Evolutionary conservation across 306 rosid genomes (phyloP).

Genomic region (Arachis hypogaea): DNA sequence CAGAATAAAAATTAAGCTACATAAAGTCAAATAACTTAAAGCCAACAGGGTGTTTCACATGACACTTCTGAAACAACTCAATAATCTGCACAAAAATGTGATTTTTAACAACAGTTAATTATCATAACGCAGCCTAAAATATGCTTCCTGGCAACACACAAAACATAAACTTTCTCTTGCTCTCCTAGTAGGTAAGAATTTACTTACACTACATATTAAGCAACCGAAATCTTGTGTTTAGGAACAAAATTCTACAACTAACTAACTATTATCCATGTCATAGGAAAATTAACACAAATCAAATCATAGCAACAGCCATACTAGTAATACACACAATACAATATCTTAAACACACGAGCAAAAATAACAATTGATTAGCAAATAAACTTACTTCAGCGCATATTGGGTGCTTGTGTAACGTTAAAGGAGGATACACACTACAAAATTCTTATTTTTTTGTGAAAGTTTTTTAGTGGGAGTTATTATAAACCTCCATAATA

Average conservation of each 20-base stretch:
- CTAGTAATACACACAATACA: not conserved
- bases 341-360: not conserved
- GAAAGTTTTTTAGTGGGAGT: too few species aligned
- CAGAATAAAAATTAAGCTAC: constrained; percentile 5
- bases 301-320: not conserved
- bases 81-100: constrained; percentile 54
- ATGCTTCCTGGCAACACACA: not conserved
- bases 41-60: constrained; percentile 69
- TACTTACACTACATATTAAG: not conserved
- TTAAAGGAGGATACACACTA: constrained; percentile 86
- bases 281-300: not conserved
- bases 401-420: constrained; percentile 94
- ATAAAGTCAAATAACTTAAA: not conserved
- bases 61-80: constrained; percentile 85
- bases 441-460: too few species aligned
- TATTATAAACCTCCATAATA: too few species aligned
- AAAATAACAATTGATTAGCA: not conserved
- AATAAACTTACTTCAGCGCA: constrained; percentile 79
- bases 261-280: not conserved
- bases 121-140: constrained; percentile 15
- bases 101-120: not conserved
- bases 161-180: not conserved
- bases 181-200: not conserved
- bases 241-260: constrained; percentile 24
- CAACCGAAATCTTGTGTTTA: constrained; percentile 7